Base-by-base conservation (phyloP, 2,329 filamentous ascomycete genomes). In the Graphilbum fragrans region DNA sequence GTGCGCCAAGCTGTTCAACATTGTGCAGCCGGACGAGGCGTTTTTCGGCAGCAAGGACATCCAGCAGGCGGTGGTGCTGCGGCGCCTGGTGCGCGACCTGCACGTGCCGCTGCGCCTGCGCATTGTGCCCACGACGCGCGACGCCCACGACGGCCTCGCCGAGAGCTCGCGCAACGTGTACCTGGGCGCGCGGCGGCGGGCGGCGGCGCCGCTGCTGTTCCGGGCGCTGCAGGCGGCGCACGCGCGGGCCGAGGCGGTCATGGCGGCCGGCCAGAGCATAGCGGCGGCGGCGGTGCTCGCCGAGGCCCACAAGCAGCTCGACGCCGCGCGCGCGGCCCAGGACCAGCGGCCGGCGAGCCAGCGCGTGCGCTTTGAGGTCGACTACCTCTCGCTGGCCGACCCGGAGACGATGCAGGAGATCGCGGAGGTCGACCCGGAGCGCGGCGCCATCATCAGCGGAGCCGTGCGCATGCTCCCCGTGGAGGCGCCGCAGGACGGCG, bases 21-120 rank as follows among this genome's bases (percentile, higher is more conserved):
- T 87, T 41, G 79, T 86, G 36, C 70, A 77, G 49, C 82, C 86
- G 4, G 81, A 88, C 43, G 73, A 73, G 35, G 85, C 86, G 5
- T 92, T 94, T 63, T 95, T 98, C 65, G 92, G 92, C 4, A 92
- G 96, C 61, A 98, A 98, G 64, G 92, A 98, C 59, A 78, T 95
- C 18, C 92, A 98, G 66, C 92, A 98, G 63, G 94, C 87, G 0
- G 84, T 94, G 17, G 75, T 98, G 11, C 84, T 98, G 53, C 80
- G 77, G 53, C 77, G 83, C 35, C 79, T 98, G 75, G 83, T 95
- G 25, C 72, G 77, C 50, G 92, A 98, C 59, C 88, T 98, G 50
- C 77, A 87, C 57, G 60, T 96, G 33, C 76, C 84, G 32, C 82
- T 77, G 4, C 67, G 83, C 19, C 77, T 96, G 9, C 70, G 80